Percentiles rank a stretch among this genome's conserved stretches.
These are phyloP conservation scores for Lepidium sativum DNA, from an alignment of 345 rosid species.

Conservation along the genomic window DNA sequence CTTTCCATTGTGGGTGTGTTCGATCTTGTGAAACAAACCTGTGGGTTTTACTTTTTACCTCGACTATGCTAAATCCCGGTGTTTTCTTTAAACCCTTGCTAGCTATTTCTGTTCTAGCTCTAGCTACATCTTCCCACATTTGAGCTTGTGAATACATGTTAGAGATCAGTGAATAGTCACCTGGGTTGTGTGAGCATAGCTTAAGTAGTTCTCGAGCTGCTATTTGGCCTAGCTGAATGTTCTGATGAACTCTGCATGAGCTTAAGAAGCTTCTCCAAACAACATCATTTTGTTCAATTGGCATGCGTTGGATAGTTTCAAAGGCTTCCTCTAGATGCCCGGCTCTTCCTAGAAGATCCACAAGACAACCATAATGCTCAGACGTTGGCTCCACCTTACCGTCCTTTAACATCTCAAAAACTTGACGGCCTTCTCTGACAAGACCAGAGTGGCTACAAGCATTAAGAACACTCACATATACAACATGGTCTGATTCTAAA, in stretches of 20 bases:
- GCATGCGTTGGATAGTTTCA: slow-evolving; percentile 45
- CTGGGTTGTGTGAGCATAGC: slow-evolving; percentile 34
- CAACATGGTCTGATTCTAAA: slow-evolving; percentile 27
- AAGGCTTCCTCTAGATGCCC: slow-evolving; percentile 54
- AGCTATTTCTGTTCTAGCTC: slow-evolving; percentile 35
- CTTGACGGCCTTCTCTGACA: slow-evolving; percentile 26
- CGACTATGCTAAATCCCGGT: slow-evolving; percentile 53
- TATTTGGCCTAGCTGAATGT: slow-evolving; percentile 41
- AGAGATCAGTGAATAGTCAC: slow-evolving; percentile 51
- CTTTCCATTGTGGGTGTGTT: slow-evolving; percentile 32
- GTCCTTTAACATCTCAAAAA: slow-evolving; percentile 34
- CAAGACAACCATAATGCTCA: slow-evolving; percentile 66
- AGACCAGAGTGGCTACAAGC: slow-evolving; percentile 43
- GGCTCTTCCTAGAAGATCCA: slow-evolving; percentile 59
- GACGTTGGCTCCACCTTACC: slow-evolving; percentile 43
- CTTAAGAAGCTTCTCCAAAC: slow-evolving; percentile 75
- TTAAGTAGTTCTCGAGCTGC: slow-evolving; percentile 40
- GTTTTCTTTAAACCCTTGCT: slow-evolving; percentile 34
- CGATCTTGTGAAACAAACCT: slow-evolving; percentile 60
- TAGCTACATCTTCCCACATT: slow-evolving; percentile 53
- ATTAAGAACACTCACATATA: slow-evolving; percentile 35
- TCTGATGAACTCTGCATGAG: slow-evolving; percentile 48
- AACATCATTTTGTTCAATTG: slow-evolving; percentile 47
- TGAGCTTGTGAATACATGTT: slow-evolving; percentile 47
- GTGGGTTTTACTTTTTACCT: slow-evolving; percentile 39